Base-by-base conservation (phyloP, 768 basidiomycete species). In the Termitomyces sp. region DNA sequence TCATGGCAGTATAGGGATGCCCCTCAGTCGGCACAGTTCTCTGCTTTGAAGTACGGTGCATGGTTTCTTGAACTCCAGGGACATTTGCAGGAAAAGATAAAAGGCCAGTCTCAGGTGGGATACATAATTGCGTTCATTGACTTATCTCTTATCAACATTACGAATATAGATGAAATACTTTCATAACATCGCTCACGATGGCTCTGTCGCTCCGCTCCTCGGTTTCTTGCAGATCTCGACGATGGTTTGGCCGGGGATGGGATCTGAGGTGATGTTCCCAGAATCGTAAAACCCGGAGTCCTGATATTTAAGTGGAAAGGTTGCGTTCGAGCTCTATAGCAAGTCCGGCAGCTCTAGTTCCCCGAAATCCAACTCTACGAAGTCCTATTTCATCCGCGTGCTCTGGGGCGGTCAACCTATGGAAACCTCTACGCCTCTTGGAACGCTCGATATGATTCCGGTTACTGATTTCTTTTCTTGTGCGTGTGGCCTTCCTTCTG, bases 161-260 rank as follows among this genome's bases (percentile, higher is more conserved):
- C 10, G 32, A 13, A 1, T n/a, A 2, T 50, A 54, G 51, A 56
- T 63, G 56, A 54, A 51, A 64, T 64, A 47, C 38, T 50, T 61
- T 35, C 55, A 56, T 36, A 57, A 77, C 72, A 66, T 82, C 36
- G 80, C 76, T 2, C 80, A 82, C 57, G 81, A 82, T 53, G 80
- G 80, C 12, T 82, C 81, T 1, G 74, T 82, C 18, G 72, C 80
- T 1, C 68, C 78, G 16, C 72, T 81, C 1, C 76, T 82, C 32
- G 81, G 81, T 2, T 76, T 81, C 57, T 68, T 82, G 32, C 80
- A 82, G 63, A 71, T 81, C 13, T 71, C 74, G 5, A 64, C 75
- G 51, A 82, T 82, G 80, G 79, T 78, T 13, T 82, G 81, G 81
- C 81, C 81, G 14, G 81, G 81, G 33, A 82, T 82, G 80, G 80